These are phyloP conservation scores for Fusarium marasasianum DNA, from an alignment of 2,329 filamentous ascomycete genomes.

Conservation along the genomic window DNA sequence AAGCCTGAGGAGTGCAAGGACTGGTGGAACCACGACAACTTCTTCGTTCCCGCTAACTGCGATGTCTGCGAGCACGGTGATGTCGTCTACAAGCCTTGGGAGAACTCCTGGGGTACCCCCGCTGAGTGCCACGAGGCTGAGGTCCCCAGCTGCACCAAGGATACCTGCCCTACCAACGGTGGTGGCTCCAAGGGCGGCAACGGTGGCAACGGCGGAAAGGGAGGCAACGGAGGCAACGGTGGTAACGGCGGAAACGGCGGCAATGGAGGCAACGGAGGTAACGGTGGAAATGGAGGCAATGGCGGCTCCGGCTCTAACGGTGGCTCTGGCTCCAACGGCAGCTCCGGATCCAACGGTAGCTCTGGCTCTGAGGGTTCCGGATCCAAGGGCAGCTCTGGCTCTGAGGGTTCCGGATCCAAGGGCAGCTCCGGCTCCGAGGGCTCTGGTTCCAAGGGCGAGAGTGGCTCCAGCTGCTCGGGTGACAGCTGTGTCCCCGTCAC, in stretches of 20 bases:
- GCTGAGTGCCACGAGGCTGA: not conserved
- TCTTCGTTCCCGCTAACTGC: conserved; percentile 28
- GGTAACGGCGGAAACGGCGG: accelerated
- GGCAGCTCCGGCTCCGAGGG: not conserved
- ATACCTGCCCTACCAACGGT: conserved; percentile 4
- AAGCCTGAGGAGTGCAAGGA: conserved; percentile 35
- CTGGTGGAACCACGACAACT: conserved; percentile 20
- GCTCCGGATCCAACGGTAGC: not conserved
- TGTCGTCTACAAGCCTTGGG: conserved; percentile 38
- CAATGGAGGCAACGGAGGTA: accelerated
- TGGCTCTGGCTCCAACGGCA: accelerated
- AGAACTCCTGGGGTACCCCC: conserved; percentile 24
- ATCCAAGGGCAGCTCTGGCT: not conserved
- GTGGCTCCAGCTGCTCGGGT: not conserved
- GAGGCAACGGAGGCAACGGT: accelerated
- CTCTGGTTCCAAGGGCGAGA: not conserved
- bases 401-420: not conserved
- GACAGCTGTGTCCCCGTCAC: conserved; percentile 18
- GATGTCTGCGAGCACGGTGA: conserved; percentile 21
- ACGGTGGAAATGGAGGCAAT: not conserved
- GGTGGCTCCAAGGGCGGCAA: not conserved
- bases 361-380: not conserved
- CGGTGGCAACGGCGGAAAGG: not conserved
- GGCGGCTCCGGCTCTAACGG: not conserved
- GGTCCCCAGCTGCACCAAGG: conserved; percentile 4